phyloP scores from a whole-genome alignment of 805 yeast genomes.

The Kluyveromyces lactis region DNA sequence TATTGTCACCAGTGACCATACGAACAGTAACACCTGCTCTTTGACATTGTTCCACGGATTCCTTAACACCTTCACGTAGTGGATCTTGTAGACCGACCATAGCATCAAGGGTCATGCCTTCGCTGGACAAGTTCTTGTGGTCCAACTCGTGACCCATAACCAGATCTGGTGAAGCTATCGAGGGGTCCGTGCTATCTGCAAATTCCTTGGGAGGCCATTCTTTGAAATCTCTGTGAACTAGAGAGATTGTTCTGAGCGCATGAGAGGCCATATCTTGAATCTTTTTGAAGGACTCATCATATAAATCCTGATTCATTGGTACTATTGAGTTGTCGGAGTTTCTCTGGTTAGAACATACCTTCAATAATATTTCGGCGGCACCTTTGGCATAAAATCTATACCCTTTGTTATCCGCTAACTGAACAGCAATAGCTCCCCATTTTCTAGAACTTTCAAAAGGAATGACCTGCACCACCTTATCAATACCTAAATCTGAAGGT shows the following conservation, averaged over 20 bases:
- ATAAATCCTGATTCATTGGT: constrained; percentile 25
- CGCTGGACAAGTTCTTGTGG: constrained; percentile 3
- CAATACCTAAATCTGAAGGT: constrained; percentile 24
- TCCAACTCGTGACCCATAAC: constrained; percentile 30
- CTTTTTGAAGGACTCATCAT: constrained; percentile 29
- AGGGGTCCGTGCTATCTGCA: constrained; percentile 26
- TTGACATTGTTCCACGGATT: constrained; percentile 79
- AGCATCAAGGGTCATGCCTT: constrained; percentile 52
- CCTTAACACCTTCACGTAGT: constrained; percentile 78
- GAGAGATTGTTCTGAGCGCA: constrained; percentile 83
- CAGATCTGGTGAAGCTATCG: constrained; percentile 37
- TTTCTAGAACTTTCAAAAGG: constrained; percentile 92
- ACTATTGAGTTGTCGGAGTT: constrained; percentile 25
- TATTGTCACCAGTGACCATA: constrained; percentile 97
- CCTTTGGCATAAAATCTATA: constrained; percentile 76
- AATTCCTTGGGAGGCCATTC: constrained; percentile 66
- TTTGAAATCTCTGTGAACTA: constrained; percentile 68
- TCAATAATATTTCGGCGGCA: constrained; percentile 83
- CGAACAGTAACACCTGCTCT: constrained; percentile 90
- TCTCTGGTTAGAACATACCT: constrained; percentile 41
- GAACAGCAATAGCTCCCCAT: constrained; percentile 80
- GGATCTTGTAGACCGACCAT: constrained; percentile 96
- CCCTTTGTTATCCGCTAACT: constrained; percentile 30
- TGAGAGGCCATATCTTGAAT: constrained; percentile 58
- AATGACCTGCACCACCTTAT: constrained; percentile 53